Conservation (phyloP, 768 basidiomycete genomes). For the Lanmaoa pseudosensibilis region DNA sequence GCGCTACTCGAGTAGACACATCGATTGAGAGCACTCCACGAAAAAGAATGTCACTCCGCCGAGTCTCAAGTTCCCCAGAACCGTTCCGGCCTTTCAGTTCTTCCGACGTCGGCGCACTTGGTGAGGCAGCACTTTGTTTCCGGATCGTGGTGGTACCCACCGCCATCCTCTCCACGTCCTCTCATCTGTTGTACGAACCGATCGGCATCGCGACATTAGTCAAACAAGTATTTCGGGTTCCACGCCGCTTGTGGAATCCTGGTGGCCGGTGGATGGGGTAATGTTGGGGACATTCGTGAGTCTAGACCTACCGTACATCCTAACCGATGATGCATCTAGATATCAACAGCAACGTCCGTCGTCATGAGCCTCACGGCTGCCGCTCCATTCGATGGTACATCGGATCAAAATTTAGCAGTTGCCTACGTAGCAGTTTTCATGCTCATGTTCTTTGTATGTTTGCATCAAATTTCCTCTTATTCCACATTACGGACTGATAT, state of each 20-base stretch:
- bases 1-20: background rate
- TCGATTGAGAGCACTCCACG: background rate
- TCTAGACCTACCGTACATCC: background rate
- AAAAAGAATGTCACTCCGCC: conserved; percentile 56
- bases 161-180: conserved; percentile 44
- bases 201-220: conserved; percentile 55
- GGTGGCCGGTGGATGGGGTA: conserved; percentile 67
- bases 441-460: conserved; percentile 56
- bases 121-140: conserved; percentile 30
- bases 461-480: background rate
- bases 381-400: conserved; percentile 58
- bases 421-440: conserved; percentile 68
- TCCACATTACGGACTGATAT: background rate
- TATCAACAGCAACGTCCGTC: conserved; percentile 57
- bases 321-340: background rate
- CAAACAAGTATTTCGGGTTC: conserved; percentile 71
- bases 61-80: conserved; percentile 66
- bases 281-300: conserved; percentile 71
- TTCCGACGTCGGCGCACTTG: conserved; percentile 55
- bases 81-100: conserved; percentile 63
- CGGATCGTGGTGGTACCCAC: background rate
- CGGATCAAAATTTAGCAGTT: conserved; percentile 60
- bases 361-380: conserved; percentile 60
- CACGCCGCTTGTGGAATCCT: conserved; percentile 74
- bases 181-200: conserved; percentile 57